A percentile compares a stretch with the other conserved stretches of the same genome.
Evolutionary conservation across 1,139 yeast species (phyloP).

Genomic region (Taiozyma sp.): DNA sequence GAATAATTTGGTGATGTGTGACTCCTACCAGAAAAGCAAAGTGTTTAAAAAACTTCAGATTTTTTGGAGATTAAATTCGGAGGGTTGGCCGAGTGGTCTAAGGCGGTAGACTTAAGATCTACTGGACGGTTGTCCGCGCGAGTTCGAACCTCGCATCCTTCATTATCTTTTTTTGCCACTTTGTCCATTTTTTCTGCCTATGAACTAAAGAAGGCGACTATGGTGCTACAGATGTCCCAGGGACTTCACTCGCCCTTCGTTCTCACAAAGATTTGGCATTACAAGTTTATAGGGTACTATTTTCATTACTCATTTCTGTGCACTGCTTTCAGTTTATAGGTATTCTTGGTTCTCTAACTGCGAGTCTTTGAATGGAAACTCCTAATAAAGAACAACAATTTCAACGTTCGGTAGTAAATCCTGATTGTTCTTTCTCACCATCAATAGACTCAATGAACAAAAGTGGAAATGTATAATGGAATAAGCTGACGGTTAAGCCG

Average conservation of each 20-base stretch:
- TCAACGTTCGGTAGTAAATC: not conserved
- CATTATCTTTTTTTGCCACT: slow-evolving; percentile 33
- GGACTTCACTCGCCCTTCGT: not conserved
- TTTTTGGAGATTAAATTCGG: slow-evolving; percentile 1
- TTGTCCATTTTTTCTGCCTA: not conserved
- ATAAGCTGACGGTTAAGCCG: slow-evolving; percentile 1
- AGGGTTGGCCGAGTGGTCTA: slow-evolving; percentile 22
- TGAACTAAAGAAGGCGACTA: not conserved
- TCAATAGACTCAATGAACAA: not conserved
- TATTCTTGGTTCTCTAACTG: not conserved
- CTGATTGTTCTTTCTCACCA: not conserved
- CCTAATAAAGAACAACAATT: not conserved
- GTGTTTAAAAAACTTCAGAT: not conserved
- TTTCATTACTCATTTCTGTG: no score
- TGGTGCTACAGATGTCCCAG: not conserved
- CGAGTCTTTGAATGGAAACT: not conserved
- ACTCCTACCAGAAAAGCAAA: not conserved
- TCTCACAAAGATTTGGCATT: no score
- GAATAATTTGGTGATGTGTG: not conserved
- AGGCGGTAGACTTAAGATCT: slow-evolving; percentile 22
- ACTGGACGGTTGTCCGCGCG: slow-evolving; percentile 52
- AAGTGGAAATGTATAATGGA: slow-evolving; percentile 3
- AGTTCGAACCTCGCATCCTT: slow-evolving; percentile 77
- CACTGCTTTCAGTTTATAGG: no score
- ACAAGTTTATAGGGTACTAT: no score